These are phyloP conservation scores for Lepidium aucheri DNA, from an alignment of 345 rosid genomes.

Conservation along the genomic window DNA sequence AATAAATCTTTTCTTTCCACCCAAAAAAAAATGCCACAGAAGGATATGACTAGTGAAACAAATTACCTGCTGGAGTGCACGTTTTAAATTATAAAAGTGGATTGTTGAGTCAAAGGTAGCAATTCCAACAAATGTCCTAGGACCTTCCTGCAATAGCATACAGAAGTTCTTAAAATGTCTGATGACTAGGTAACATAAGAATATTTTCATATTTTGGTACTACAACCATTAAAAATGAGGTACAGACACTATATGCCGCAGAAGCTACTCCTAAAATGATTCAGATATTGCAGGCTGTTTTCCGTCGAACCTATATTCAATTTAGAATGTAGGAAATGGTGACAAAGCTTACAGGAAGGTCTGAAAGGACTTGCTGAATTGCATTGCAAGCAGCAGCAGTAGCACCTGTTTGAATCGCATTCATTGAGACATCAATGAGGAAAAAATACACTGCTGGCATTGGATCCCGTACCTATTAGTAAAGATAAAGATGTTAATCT, in stretches of 20 bases:
- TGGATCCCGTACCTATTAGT: slow-evolving; percentile 79
- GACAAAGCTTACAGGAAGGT: slow-evolving; percentile 71
- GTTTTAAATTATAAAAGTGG: slow-evolving; percentile 92
- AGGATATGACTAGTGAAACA: slow-evolving; percentile 5
- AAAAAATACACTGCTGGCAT: slow-evolving; percentile 95
- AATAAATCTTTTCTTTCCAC: not conserved
- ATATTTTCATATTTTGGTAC: not conserved
- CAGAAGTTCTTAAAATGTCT: not conserved
- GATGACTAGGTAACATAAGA: not conserved
- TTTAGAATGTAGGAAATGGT: slow-evolving; percentile 3
- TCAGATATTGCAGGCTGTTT: not conserved
- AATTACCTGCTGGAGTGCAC: slow-evolving; percentile 81
- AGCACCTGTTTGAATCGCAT: slow-evolving; percentile 86
- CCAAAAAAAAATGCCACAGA: not conserved
- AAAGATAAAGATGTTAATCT: not conserved
- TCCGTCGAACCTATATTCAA: not conserved
- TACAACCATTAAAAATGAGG: not conserved
- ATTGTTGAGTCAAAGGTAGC: slow-evolving; percentile 96
- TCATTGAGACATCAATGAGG: slow-evolving; percentile 84
- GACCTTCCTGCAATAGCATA: slow-evolving; percentile 71
- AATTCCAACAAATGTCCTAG: slow-evolving; percentile 91
- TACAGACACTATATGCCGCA: slow-evolving; percentile 9
- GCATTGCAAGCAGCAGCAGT: slow-evolving; percentile 97
- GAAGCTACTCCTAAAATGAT: not conserved
- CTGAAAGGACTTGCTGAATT: slow-evolving; percentile 75